These are phyloP conservation scores for Lachnellula subtilissima DNA, from an alignment of 2,329 filamentous ascomycete species.

Conservation along the genomic window DNA sequence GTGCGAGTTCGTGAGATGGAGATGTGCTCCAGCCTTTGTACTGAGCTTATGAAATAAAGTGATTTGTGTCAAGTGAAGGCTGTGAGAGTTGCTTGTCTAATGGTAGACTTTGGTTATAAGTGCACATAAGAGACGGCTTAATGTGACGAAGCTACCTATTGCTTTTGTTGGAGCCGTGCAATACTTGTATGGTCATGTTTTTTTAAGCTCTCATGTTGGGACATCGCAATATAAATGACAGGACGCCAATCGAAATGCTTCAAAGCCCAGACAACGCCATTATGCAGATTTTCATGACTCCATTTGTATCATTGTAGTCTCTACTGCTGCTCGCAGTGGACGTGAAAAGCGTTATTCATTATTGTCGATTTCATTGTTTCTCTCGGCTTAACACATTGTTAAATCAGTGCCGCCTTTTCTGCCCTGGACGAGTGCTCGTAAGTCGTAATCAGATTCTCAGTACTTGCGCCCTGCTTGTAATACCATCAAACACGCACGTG, in stretches of 20 bases:
- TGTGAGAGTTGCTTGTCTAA: slow-evolving; percentile 2
- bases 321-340: not conserved
- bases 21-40: not conserved
- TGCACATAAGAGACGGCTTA: slow-evolving; percentile 1
- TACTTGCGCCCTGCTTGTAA: slow-evolving; percentile 36
- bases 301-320: not conserved
- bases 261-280: slow-evolving; percentile 13
- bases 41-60: slow-evolving; percentile 9
- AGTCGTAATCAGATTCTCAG: slow-evolving; percentile 23
- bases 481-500: slow-evolving; percentile 66
- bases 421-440: not conserved
- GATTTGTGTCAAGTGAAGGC: slow-evolving; percentile 10
- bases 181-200: slow-evolving; percentile 5
- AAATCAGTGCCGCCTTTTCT: not conserved
- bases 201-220: not conserved
- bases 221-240: slow-evolving; percentile 8
- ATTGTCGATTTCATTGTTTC: too few species aligned
- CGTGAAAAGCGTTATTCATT: too few species aligned
- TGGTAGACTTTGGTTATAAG: slow-evolving; percentile 1
- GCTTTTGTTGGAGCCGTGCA: slow-evolving; percentile 13
- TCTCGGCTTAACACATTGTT: too few species aligned
- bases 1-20: not conserved
- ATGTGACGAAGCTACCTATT: slow-evolving; percentile 10
- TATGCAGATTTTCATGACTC: slow-evolving; percentile 12
- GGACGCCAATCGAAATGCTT: slow-evolving; percentile 6